phyloP scores from a whole-genome alignment of 371 early-diverging fungal genomes.

The Mortierella sp. region DNA sequence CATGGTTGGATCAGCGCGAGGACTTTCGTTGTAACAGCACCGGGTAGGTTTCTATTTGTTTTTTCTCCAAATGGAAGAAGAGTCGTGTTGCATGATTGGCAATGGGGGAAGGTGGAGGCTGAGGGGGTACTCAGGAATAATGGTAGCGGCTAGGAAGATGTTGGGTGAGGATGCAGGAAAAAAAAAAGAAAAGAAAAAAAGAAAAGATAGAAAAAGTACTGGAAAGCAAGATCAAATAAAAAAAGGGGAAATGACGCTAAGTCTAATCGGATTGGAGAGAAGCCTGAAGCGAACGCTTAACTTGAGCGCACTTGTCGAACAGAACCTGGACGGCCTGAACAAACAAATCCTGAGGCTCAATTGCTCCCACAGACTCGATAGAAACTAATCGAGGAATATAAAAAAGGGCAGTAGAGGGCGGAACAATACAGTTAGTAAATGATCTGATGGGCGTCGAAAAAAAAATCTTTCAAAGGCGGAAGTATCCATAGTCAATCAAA shows the following conservation, averaged over 20 bases:
- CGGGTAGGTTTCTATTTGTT: not conserved
- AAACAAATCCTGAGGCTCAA: constrained; percentile 84
- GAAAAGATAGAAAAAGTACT: not conserved
- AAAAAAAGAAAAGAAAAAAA: not conserved
- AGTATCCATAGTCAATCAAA: not conserved
- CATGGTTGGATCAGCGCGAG: not conserved
- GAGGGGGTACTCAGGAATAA: not conserved
- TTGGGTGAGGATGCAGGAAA: not conserved
- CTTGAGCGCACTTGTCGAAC: constrained; percentile 79
- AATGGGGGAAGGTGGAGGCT: not conserved
- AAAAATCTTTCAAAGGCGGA: not conserved
- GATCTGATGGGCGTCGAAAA: not conserved
- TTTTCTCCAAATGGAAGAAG: not conserved
- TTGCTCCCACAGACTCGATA: constrained; percentile 89
- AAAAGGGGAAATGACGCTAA: not conserved
- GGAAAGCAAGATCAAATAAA: not conserved
- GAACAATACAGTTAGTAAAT: constrained; percentile 1
- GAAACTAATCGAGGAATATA: constrained; percentile 65
- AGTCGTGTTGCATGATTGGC: not conserved
- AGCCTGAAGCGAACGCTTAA: constrained; percentile 60
- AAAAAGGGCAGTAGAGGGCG: not conserved
- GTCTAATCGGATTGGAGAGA: constrained; percentile 36
- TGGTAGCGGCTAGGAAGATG: constrained; percentile 1
- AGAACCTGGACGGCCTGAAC: constrained; percentile 81
- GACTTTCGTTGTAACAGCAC: not conserved